Conservation (phyloP, 441 rosid genomes). For the Macaranga tanarius region DNA sequence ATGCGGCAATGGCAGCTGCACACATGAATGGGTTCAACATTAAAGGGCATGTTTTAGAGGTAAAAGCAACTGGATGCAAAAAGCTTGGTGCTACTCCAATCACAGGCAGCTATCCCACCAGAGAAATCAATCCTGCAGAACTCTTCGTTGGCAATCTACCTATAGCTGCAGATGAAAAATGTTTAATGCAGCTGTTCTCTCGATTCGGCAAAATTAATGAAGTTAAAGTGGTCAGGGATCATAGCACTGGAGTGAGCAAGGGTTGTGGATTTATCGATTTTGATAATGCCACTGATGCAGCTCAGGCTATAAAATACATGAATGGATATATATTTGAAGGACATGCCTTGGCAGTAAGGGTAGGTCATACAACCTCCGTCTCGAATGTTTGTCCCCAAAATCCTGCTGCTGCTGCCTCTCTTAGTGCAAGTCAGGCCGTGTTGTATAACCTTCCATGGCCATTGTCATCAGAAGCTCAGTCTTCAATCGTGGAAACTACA, state of each 20-base stretch:
- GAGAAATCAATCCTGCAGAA: too few species aligned
- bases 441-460: too few species aligned
- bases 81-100: too few species aligned
- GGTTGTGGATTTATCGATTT: neutral
- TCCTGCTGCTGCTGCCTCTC: too few species aligned
- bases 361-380: neutral
- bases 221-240: constrained; percentile 6
- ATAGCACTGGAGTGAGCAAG: constrained; percentile 9
- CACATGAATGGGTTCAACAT: constrained; percentile 2
- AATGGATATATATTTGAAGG: neutral
- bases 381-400: too few species aligned
- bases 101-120: too few species aligned
- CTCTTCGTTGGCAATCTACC: constrained; percentile 4
- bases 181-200: constrained; percentile 4
- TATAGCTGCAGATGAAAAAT: neutral
- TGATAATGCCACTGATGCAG: neutral
- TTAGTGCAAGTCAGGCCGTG: too few species aligned
- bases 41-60: neutral
- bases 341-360: constrained; percentile 6
- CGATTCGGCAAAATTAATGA: constrained; percentile 1
- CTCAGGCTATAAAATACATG: neutral
- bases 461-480: too few species aligned
- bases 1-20: neutral
- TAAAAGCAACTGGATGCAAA: neutral
- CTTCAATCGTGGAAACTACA: too few species aligned